phyloP scores from a whole-genome alignment of 768 basidiomycete species.

The Sistotremastrum suecicum region DNA sequence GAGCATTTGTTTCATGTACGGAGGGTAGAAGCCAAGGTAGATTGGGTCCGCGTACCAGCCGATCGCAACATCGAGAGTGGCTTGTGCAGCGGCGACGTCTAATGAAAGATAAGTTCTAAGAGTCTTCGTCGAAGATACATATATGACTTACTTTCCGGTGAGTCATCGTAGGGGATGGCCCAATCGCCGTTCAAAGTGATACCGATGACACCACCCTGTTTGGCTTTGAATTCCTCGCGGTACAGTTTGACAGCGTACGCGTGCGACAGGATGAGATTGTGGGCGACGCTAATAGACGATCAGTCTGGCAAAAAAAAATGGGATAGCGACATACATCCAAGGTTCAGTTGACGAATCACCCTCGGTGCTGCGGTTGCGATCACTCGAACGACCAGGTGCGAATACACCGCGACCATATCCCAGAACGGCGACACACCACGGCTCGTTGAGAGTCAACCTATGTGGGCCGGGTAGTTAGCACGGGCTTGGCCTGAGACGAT shows the following conservation, averaged over 20 bases:
- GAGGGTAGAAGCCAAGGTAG: conserved; percentile 28
- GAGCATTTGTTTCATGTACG: conserved; percentile 39
- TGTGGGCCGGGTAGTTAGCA: neutral
- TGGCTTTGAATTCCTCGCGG: conserved; percentile 46
- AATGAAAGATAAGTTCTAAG: neutral
- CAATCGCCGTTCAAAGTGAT: conserved; percentile 71
- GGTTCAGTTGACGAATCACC: conserved; percentile 54
- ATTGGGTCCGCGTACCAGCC: conserved; percentile 48
- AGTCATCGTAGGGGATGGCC: conserved; percentile 59
- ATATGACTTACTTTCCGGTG: conserved; percentile 41
- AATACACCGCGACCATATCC: conserved; percentile 64
- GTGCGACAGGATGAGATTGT: conserved; percentile 54
- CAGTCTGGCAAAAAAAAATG: conserved; percentile 6
- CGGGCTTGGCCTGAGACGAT: too few species aligned
- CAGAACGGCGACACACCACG: conserved; percentile 54
- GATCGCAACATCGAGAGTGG: conserved; percentile 58
- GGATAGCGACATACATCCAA: conserved; percentile 40
- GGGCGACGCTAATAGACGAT: conserved; percentile 51
- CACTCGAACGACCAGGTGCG: conserved; percentile 56
- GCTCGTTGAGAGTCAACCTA: conserved; percentile 67
- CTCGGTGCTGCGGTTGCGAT: conserved; percentile 42
- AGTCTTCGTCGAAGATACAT: neutral
- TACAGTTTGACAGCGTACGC: conserved; percentile 54
- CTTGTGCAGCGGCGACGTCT: conserved; percentile 60
- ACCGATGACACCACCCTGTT: conserved; percentile 56